These are phyloP conservation scores for Fraxinus velutina DNA, from an alignment of 305 asterid genomes.

Conservation along the genomic window DNA sequence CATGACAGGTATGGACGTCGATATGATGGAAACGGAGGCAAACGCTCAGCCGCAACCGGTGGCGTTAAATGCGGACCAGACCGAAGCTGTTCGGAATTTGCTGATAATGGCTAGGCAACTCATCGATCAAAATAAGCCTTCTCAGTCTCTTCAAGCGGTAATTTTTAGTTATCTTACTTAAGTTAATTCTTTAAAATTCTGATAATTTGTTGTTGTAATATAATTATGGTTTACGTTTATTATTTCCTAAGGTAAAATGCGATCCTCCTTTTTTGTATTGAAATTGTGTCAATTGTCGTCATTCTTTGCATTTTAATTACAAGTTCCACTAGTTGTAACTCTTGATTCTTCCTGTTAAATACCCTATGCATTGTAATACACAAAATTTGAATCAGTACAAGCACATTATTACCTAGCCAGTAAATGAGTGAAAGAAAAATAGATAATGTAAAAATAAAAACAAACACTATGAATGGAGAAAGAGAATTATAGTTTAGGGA, in stretches of 20 bases:
- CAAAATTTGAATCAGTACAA: neutral
- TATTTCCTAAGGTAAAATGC: neutral
- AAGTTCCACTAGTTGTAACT: neutral
- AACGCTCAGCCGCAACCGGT: constrained; percentile 26
- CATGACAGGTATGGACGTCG: constrained; percentile 51
- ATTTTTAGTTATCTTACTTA: neutral
- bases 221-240: neutral
- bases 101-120: constrained; percentile 66
- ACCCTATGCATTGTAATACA: neutral
- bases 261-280: neutral
- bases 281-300: neutral
- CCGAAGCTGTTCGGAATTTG: constrained; percentile 40
- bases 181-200: neutral
- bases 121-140: constrained; percentile 64
- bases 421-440: neutral
- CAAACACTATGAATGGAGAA: neutral
- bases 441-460: neutral
- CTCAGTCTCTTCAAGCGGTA: constrained; percentile 88
- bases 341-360: neutral
- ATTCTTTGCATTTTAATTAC: neutral
- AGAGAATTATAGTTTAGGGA: neutral
- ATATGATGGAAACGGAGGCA: constrained; percentile 66
- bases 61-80: constrained; percentile 30
- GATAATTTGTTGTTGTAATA: neutral
- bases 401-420: neutral